Conservation (phyloP, 805 yeast species). For the Yamadazyma phyllophila region DNA sequence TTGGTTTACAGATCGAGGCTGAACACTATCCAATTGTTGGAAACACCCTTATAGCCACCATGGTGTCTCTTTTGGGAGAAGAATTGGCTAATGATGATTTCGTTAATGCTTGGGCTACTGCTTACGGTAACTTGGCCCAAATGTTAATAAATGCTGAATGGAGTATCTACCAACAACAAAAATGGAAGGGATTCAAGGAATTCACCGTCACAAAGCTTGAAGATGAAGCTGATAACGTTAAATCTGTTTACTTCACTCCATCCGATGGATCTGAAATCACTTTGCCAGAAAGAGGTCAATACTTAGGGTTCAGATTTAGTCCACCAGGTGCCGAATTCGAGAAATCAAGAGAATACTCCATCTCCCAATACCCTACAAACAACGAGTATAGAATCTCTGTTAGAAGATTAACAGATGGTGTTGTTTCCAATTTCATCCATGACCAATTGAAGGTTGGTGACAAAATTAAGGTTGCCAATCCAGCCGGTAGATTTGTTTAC, state of each 20-base stretch:
- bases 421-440: conserved; percentile 51
- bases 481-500: conserved; percentile 53
- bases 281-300: conserved; percentile 46
- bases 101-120: conserved; percentile 61
- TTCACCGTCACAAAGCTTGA: conserved; percentile 45
- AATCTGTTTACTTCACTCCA: conserved; percentile 51
- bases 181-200: conserved; percentile 59
- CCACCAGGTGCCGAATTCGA: conserved; percentile 37
- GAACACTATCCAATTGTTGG: conserved; percentile 72
- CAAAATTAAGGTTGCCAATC: conserved; percentile 50
- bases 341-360: conserved; percentile 58
- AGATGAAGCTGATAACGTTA: conserved; percentile 46
- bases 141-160: conserved; percentile 56
- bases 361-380: conserved; percentile 36
- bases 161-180: conserved; percentile 38
- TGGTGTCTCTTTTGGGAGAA: conserved; percentile 53
- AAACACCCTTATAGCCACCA: conserved; percentile 49
- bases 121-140: conserved; percentile 63
- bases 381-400: conserved; percentile 60
- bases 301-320: conserved; percentile 34
- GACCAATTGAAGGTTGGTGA: conserved; percentile 48
- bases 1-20: conserved; percentile 58
- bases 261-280: conserved; percentile 30
- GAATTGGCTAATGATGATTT: conserved; percentile 58
- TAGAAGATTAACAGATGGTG: conserved; percentile 46